phyloP scores from a whole-genome alignment of 2,329 filamentous ascomycete genomes.

The Cordyceps javanica region DNA sequence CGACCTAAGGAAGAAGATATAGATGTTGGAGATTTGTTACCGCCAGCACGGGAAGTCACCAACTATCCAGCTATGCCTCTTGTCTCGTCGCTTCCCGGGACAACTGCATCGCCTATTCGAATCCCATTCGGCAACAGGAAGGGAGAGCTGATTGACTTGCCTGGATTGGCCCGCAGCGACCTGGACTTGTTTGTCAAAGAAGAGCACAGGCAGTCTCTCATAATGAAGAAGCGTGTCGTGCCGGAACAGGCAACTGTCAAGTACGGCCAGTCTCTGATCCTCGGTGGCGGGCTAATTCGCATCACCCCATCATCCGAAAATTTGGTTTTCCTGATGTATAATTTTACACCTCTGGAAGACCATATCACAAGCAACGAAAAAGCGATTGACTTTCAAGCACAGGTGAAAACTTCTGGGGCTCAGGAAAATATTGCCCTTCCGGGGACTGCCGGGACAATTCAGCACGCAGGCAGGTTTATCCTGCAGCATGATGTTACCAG shows the following conservation, averaged over 20 bases:
- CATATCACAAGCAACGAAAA: constrained; percentile 79
- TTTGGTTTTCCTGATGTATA: constrained; percentile 68
- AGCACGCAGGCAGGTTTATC: constrained; percentile 67
- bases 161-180: constrained; percentile 70
- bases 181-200: constrained; percentile 66
- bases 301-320: constrained; percentile 66
- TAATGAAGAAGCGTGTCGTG: constrained; percentile 72
- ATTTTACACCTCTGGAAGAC: constrained; percentile 71
- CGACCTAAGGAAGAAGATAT: constrained; percentile 19
- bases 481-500: constrained; percentile 81
- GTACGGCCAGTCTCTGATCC: constrained; percentile 69
- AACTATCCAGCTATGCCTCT: constrained; percentile 79
- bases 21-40: constrained; percentile 57
- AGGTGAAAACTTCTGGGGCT: constrained; percentile 48
- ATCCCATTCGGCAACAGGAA: constrained; percentile 80
- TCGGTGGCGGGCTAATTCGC: constrained; percentile 74
- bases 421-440: constrained; percentile 59
- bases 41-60: constrained; percentile 66
- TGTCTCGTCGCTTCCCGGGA: constrained; percentile 82
- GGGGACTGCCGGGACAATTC: constrained; percentile 51
- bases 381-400: constrained; percentile 65
- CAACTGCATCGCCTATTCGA: constrained; percentile 90
- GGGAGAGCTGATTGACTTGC: constrained; percentile 90
- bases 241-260: constrained; percentile 70
- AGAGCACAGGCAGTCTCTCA: constrained; percentile 57